Evolutionary conservation across 257 asterid genomes (phyloP), one percentile per base, ranked within the genome.

Genomic region (Solanum sitiens): DNA sequence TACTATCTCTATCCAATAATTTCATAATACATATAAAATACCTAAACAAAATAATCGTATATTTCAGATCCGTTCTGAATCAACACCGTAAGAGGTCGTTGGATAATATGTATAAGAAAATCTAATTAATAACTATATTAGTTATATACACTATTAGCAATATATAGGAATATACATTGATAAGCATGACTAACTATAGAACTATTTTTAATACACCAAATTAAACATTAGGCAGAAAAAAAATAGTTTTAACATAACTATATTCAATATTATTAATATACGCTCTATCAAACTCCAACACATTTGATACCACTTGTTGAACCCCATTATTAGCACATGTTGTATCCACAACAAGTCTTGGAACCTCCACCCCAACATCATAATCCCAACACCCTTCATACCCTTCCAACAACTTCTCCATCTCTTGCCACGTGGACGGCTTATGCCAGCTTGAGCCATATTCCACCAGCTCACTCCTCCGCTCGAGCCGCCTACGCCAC

Each of bases 321-420:
- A 90, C 61, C 50, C 79, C 88, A 61, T 90, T 82, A 33, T 90
- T 82, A 33, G 71, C 16, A 13, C 91, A 86, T 3, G 98, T 94
- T 3, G 98, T 95, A 75, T 95, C 97, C 94, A 94, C 74, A 73
- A 90, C 93, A 25, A 93, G 86, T 89, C 89, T 94, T 33, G 94
- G 90, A 86, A 94, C 95, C 8, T 88, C 96, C 18, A 87, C 90
- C 6, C 92, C 96, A 33, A 92, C 89, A 61, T 94, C 98, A 90
- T 95, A 95, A 61, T 95, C 96, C 95, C 97, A 94, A 83, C 98
- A 94, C 61, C 94, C 93, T 61, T 87, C 94, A 86, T 95, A 95
- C 11, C 87, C 89, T 76, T 92, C 95, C 94, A 95, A 61, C 87
- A 94, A 68, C 61, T 83, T 86, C 92, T 92, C 97, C 91, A 95